These are phyloP conservation scores for Fragilaria radians DNA, from an alignment of 108 stramenopile genomes.

Conservation along the genomic window DNA sequence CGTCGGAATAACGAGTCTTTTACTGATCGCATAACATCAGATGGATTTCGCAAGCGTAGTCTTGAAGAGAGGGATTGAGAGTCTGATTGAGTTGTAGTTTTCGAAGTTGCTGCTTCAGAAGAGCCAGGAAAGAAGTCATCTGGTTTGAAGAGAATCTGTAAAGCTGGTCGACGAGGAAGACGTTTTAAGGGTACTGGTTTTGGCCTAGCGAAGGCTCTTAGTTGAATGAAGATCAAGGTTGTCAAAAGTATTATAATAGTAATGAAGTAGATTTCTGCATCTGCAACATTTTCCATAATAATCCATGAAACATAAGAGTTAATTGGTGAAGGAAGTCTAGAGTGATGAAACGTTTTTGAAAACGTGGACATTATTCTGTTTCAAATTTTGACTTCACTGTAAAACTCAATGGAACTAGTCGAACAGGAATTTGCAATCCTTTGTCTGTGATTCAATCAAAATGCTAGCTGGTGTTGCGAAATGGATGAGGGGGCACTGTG, in stretches of 20 bases:
- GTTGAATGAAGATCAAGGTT: conserved; percentile 5
- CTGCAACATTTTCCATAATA: conserved; percentile 9
- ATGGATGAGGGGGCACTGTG: too few relatives aligned
- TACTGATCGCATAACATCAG: conserved; percentile 2
- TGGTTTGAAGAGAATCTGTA: conserved; percentile 76
- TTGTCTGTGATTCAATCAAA: too few relatives aligned
- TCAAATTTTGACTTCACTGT: too few relatives aligned
- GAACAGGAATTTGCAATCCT: too few relatives aligned
- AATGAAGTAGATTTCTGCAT: conserved; percentile 16
- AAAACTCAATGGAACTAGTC: too few relatives aligned
- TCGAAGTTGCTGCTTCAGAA: conserved; percentile 4
- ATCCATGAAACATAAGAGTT: conserved; percentile 9
- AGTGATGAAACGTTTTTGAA: neutral
- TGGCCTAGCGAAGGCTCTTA: conserved; percentile 46
- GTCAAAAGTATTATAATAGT: neutral
- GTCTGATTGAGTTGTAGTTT: neutral
- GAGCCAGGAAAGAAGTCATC: conserved; percentile 38
- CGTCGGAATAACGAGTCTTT: neutral
- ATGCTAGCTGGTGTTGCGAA: too few relatives aligned
- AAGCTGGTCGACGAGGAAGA: conserved; percentile 57
- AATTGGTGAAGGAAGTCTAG: conserved; percentile 12
- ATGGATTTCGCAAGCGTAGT: neutral
- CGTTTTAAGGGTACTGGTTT: conserved; percentile 61
- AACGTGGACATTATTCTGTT: neutral
- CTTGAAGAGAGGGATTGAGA: neutral